A percentile compares a stretch with the other conserved stretches of the same genome.
Conservation (phyloP, 2,329 filamentous ascomycete genomes). For the Dactylellina cionopaga region DNA sequence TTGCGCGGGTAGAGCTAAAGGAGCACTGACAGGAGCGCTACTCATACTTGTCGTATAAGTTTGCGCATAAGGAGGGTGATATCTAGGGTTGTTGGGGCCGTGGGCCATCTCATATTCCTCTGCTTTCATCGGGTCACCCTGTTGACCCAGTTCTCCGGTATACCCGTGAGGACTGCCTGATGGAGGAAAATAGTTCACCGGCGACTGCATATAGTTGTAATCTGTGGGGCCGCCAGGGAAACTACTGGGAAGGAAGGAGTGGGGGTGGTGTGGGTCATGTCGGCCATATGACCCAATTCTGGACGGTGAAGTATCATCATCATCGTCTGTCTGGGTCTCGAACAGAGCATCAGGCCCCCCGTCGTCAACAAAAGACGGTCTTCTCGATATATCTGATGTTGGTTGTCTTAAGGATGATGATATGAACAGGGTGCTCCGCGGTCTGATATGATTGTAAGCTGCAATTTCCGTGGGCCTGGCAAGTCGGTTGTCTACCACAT, state of each 20-base stretch:
- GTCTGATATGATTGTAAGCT: constrained; percentile 26
- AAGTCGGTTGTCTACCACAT: constrained; percentile 74
- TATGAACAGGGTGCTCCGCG: constrained; percentile 38
- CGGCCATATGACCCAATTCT: constrained; percentile 43
- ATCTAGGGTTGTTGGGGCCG: constrained; percentile 31
- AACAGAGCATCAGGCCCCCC: constrained; percentile 40
- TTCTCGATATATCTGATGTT: constrained; percentile 44
- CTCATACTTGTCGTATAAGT: constrained; percentile 43
- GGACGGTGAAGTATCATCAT: constrained; percentile 38
- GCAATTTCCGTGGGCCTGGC: constrained; percentile 68
- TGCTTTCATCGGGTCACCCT: constrained; percentile 35
- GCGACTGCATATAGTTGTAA: constrained; percentile 42
- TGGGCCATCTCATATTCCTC: constrained; percentile 46
- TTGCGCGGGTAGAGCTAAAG: constrained; percentile 36
- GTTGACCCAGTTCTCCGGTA: constrained; percentile 26
- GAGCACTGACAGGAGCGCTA: constrained; percentile 40
- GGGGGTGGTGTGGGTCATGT: constrained; percentile 45
- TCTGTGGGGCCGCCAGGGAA: constrained; percentile 45
- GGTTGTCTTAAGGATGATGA: constrained; percentile 49
- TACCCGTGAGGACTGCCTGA: constrained; percentile 43
- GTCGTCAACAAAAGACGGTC: constrained; percentile 49
- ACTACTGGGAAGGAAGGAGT: constrained; percentile 45
- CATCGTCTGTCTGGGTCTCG: constrained; percentile 46
- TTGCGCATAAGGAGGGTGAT: constrained; percentile 33
- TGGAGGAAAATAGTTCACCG: constrained; percentile 44